These are phyloP conservation scores for Kwoniella sp. DNA, from an alignment of 768 basidiomycete genomes.

Conservation along the genomic window DNA sequence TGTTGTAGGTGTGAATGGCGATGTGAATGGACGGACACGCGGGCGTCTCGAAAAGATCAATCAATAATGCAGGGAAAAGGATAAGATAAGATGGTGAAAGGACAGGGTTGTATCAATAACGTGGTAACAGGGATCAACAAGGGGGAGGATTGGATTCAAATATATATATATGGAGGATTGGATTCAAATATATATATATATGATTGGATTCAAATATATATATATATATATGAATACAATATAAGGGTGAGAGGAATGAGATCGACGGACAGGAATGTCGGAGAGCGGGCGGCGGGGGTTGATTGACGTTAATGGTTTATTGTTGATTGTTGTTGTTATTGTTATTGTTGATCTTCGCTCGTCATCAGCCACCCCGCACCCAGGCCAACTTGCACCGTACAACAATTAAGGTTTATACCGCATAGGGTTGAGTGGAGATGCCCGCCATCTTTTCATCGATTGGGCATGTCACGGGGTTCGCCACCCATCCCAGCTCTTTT, in stretches of 20 bases:
- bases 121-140: background rate
- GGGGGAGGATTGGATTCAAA: background rate
- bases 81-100: background rate
- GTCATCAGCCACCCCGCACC: background rate
- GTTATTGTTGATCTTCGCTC: background rate
- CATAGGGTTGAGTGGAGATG: background rate
- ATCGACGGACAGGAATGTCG: too few species aligned
- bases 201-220: too few species aligned
- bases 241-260: too few species aligned
- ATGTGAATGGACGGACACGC: background rate
- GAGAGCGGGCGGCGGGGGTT: too few species aligned
- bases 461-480: background rate
- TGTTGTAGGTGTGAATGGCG: background rate
- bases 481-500: background rate
- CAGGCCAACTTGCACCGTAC: too few species aligned
- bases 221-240: too few species aligned
- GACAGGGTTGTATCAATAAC: background rate
- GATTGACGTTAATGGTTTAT: background rate
- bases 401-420: slow-evolving; percentile 1
- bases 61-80: background rate
- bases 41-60: too few species aligned
- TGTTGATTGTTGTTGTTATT: background rate
- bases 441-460: background rate
- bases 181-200: too few species aligned
- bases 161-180: too few species aligned